phyloP scores from a whole-genome alignment of 1,139 yeast species.

The Candida glucosophila region DNA sequence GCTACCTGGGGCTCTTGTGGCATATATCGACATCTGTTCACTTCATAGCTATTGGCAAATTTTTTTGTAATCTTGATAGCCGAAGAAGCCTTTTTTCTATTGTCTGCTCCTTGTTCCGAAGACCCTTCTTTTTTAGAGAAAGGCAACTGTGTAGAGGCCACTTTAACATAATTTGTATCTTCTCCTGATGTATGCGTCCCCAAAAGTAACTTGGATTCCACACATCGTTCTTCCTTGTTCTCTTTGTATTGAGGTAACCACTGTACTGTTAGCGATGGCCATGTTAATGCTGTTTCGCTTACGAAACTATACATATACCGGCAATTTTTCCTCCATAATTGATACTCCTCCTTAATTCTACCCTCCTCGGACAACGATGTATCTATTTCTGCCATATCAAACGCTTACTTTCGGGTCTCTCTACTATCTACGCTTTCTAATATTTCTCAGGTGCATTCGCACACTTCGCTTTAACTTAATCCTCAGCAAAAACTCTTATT shows the following conservation, averaged over 20 bases:
- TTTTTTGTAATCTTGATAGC: slow-evolving; percentile 59
- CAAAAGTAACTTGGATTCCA: slow-evolving; percentile 44
- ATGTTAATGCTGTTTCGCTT: slow-evolving; percentile 65
- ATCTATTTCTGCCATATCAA: not conserved
- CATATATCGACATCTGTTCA: slow-evolving; percentile 76
- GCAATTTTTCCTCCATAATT: slow-evolving; percentile 72
- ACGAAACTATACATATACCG: slow-evolving; percentile 75
- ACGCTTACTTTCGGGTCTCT: too few species aligned
- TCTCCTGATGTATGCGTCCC: slow-evolving; percentile 88
- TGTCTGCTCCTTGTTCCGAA: slow-evolving; percentile 6
- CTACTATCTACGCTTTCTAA: too few species aligned
- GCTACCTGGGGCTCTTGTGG: slow-evolving; percentile 62
- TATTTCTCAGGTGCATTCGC: too few species aligned
- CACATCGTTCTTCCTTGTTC: slow-evolving; percentile 21
- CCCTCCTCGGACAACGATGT: slow-evolving; percentile 19
- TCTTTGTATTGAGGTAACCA: slow-evolving; percentile 50
- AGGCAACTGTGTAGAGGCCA: slow-evolving; percentile 71
- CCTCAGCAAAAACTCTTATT: too few species aligned
- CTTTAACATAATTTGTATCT: slow-evolving; percentile 67
- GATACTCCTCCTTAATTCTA: slow-evolving; percentile 60
- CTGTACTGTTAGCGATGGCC: slow-evolving; percentile 77
- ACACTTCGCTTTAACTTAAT: too few species aligned
- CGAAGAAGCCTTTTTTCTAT: slow-evolving; percentile 26
- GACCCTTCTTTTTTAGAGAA: slow-evolving; percentile 11
- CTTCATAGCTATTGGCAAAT: slow-evolving; percentile 44